These are phyloP conservation scores for Aspergillus avenaceus DNA, from an alignment of 495 filamentous ascomycete genomes.

Conservation along the genomic window DNA sequence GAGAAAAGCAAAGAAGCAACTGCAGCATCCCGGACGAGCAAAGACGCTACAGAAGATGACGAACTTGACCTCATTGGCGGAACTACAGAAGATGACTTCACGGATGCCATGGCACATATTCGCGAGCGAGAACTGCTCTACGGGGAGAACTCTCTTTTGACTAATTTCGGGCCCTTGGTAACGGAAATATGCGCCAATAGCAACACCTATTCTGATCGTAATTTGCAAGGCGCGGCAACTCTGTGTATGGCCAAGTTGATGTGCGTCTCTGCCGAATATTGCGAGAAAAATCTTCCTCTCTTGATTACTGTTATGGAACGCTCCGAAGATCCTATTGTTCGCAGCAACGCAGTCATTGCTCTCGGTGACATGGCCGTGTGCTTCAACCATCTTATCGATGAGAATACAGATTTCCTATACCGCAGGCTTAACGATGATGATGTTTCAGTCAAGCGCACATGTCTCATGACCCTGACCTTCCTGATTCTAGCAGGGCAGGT, in stretches of 20 bases:
- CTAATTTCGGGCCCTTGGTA: constrained; percentile 86
- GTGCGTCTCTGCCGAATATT: constrained; percentile 94
- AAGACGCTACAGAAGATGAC: constrained; percentile 53
- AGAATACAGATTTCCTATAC: constrained; percentile 98
- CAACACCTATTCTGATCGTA: constrained; percentile 78
- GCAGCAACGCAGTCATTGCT: constrained; percentile 94
- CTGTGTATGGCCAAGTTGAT: constrained; percentile 98
- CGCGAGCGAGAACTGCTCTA: constrained; percentile 92
- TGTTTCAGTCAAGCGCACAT: constrained; percentile 89
- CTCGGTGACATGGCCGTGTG: constrained; percentile 98
- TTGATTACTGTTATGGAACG: constrained; percentile 98
- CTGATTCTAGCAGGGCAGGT: constrained; percentile 96
- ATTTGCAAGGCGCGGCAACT: constrained; percentile 87
- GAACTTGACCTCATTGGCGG: constrained; percentile 96
- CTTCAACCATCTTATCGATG: constrained; percentile 98
- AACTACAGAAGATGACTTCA: constrained; percentile 97
- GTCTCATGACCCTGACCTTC: constrained; percentile 98
- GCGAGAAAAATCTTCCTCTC: constrained; percentile 86
- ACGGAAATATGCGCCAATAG: constrained; percentile 93
- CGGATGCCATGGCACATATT: constrained; percentile 91
- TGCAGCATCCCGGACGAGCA: constrained; percentile 39
- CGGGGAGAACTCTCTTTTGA: constrained; percentile 75
- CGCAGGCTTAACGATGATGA: constrained; percentile 85
- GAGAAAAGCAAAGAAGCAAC: constrained; percentile 72
- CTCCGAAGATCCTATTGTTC: constrained; percentile 80